Evolutionary conservation across 495 filamentous ascomycete genomes (phyloP), one percentile per base, ranked within the genome.

Genomic region (Pyronema omphalodes): DNA sequence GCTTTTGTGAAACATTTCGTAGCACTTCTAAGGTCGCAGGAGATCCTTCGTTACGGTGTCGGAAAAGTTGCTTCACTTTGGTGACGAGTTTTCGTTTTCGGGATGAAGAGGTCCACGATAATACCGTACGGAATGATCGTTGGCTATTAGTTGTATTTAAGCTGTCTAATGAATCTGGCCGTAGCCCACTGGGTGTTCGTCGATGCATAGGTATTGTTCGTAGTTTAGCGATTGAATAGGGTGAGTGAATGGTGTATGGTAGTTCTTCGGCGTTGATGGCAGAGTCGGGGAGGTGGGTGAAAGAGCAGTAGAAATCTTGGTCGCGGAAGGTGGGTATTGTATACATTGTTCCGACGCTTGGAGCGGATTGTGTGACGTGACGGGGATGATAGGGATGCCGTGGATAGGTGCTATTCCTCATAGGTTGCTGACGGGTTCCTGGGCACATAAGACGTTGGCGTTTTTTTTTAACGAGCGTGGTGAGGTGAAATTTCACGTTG

Each of bases 231-330:
- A 60, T 59, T 48, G 52, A 54, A 44, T 41, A 60, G 44, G 52
- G 55, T 6, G 53, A 55, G 35, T 60, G 56, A 12, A 60, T 60
- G 12, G 58, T 60, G 14, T 47, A 60, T 45, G 51, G 51, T 9
- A 60, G 34, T 23, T 60, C 56, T 41, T 58, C 51, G 17, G 52
- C 37, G 12, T 51, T 58, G 19, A 37, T 51, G n/a, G 44, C 19
- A 5, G 48, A 23, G 12, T 12, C 18, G 17, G 58, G 58, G 19
- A 60, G 49, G 36, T 58, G 14, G 34, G 58, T 60, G 39, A 60
- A 60, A 41, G 56, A 60, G 52, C 58, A 60, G 19, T 60, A 60
- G 35, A 60, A 60, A 56, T 60, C 56, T n/a, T 55, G 47, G 51
- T 60, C 58, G 14, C 52, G 57, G 52, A 55, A 58, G 29, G 57